phyloP scores from a whole-genome alignment of 1,139 yeast species.

The Geotrichum candidum region DNA sequence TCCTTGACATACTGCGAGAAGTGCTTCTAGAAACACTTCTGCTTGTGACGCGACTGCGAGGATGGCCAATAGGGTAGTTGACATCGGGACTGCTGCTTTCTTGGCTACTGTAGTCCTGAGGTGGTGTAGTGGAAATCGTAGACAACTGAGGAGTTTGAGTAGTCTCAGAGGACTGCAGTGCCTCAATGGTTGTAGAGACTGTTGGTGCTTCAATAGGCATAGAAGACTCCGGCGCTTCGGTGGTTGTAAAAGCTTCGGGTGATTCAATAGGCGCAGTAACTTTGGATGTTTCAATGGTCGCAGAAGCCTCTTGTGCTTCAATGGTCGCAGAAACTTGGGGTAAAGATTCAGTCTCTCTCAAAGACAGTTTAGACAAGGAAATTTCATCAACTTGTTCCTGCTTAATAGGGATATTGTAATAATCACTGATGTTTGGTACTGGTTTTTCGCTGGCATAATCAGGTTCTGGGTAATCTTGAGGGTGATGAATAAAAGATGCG shows the following conservation, averaged over 20 bases:
- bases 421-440: not conserved
- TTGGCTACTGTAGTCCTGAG: not conserved
- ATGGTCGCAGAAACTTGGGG: not conserved
- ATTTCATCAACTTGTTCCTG: not conserved
- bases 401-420: not conserved
- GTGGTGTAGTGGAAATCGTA: not conserved
- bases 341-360: not conserved
- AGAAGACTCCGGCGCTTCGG: too few relatives aligned
- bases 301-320: too few relatives aligned
- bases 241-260: too few relatives aligned
- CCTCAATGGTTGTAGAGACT: too few relatives aligned
- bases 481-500: not conserved
- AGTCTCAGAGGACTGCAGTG: not conserved
- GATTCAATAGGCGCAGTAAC: too few relatives aligned
- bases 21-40: not conserved
- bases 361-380: not conserved
- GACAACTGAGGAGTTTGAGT: not conserved
- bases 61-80: not conserved
- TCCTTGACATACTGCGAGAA: not conserved
- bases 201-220: too few relatives aligned
- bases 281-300: too few relatives aligned
- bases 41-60: not conserved
- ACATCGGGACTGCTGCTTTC: not conserved
- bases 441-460: not conserved
- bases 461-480: not conserved